Evolutionary conservation across 345 rosid species (phyloP), one percentile per base, ranked within the genome.

Genomic region (Crucihimalaya himalaica): DNA sequence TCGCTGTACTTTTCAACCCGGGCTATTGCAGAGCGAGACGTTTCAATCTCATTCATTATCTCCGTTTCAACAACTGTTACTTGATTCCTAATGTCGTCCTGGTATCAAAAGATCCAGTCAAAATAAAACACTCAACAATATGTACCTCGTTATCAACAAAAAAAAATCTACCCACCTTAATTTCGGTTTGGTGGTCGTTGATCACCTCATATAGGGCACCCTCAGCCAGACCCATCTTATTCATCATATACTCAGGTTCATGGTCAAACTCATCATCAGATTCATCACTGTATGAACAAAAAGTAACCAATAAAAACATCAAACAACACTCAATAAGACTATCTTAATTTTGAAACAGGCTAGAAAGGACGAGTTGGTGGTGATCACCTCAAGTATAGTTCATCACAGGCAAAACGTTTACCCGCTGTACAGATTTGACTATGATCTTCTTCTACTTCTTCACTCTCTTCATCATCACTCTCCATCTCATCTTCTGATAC

Each of bases 41-140:
- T 84, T 70, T 90, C 86, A 52, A 56, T 80, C 78, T 81, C 86
- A 43, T 70, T 71, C 79, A 79, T 65, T 68, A 95, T 57, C 72
- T 85, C 88, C 6, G 68, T 65, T 84, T 90, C 96, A 45, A 95
- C 66, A 43, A 76, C 77, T 16, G 88, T 84, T 55, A 88, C 78
- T 77, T 78, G 82, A 71, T 74, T 85, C 84, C 96, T 87, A 72
- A 95, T 85, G 53, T 87, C 97, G 29, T 92, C 97, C 97, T 92
- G 89, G 68, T 51, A 73, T 50, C 51, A 65, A 43, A 10, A 51
- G 64, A 51, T 29, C 4, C 80, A 23, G 37, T 52, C 4, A 3
- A 28, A 53, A 59, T 25, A 18, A 3, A 64, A 27, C 54, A 52
- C 15, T 29, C 40, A 39, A 23, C 16, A 61, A 54, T 12, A 52